Evolutionary conservation across 352 stramenopile species (phyloP).

Genomic region (Phytophthora pinifolia): DNA sequence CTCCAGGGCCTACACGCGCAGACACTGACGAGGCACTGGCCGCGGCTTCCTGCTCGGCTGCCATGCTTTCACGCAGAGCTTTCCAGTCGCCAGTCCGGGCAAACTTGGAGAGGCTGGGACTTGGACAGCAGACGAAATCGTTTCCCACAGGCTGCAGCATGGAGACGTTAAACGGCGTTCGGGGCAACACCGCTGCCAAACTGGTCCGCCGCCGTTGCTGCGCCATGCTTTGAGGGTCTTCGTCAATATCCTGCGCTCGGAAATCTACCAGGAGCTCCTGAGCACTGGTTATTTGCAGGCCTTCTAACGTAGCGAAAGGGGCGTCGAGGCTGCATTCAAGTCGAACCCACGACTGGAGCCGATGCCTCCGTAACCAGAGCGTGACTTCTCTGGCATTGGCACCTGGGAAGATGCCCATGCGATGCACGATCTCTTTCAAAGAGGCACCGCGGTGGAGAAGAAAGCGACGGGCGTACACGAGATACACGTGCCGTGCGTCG

Average conservation of each 20-base stretch:
- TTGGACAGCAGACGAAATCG: slow-evolving; percentile 52
- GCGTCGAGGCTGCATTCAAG: slow-evolving; percentile 58
- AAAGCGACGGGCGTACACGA: slow-evolving; percentile 58
- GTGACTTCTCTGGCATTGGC: slow-evolving; percentile 58
- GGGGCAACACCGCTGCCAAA: slow-evolving; percentile 23
- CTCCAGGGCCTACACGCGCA: slow-evolving; percentile 11
- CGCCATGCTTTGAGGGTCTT: slow-evolving; percentile 23
- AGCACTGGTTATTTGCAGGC: slow-evolving; percentile 45
- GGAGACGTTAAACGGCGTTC: slow-evolving; percentile 35
- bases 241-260: slow-evolving; percentile 38
- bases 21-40: slow-evolving; percentile 14
- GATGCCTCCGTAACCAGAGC: slow-evolving; percentile 63
- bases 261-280: slow-evolving; percentile 77
- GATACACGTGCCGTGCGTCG: slow-evolving; percentile 51
- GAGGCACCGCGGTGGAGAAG: slow-evolving; percentile 39
- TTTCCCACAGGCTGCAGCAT: slow-evolving; percentile 64
- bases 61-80: slow-evolving; percentile 26
- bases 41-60: slow-evolving; percentile 28
- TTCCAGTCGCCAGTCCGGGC: slow-evolving; percentile 38
- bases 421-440: slow-evolving; percentile 59
- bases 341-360: slow-evolving; percentile 54
- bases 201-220: slow-evolving; percentile 26
- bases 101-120: slow-evolving; percentile 34
- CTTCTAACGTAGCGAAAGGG: slow-evolving; percentile 36
- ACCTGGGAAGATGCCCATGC: slow-evolving; percentile 51